Evolutionary conservation across 2,329 filamentous ascomycete species (phyloP).

Genomic region (Ustulina deusta): DNA sequence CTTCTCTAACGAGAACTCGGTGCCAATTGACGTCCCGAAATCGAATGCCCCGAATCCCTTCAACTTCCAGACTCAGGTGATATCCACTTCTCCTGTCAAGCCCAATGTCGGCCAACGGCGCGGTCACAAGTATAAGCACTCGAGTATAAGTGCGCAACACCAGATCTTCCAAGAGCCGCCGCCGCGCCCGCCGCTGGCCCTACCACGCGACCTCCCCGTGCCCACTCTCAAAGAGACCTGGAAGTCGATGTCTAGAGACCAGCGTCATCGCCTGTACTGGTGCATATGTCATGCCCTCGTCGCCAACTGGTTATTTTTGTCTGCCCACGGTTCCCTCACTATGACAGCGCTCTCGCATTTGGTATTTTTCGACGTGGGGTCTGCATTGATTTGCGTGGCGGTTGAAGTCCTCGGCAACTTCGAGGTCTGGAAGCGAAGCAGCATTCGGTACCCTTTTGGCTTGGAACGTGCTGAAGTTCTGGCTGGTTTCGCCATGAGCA

Average conservation of each 20-base stretch:
- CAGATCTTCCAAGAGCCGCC: constrained; percentile 97
- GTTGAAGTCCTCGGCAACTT: constrained; percentile 97
- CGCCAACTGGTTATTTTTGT: constrained; percentile 86
- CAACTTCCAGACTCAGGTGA: constrained; percentile 90
- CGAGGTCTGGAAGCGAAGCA: constrained; percentile 95
- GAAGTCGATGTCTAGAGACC: constrained; percentile 88
- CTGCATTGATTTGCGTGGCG: constrained; percentile 88
- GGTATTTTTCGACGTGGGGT: constrained; percentile 94
- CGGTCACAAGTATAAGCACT: constrained; percentile 98
- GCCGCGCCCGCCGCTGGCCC: constrained; percentile 83
- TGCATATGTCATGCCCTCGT: constrained; percentile 88
- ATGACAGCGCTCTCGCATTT: constrained; percentile 93
- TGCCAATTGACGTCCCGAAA: constrained; percentile 55
- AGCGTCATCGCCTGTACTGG: constrained; percentile 87
- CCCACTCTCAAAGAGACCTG: constrained; percentile 90
- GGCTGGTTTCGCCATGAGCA: constrained; percentile 94
- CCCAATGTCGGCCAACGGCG: constrained; percentile 90
- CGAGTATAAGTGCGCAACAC: constrained; percentile 86
- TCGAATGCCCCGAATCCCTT: constrained; percentile 74
- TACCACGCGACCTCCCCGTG: constrained; percentile 91
- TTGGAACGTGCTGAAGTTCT: constrained; percentile 93
- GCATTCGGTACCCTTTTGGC: constrained; percentile 92
- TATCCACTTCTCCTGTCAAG: constrained; percentile 81
- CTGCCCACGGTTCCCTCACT: constrained; percentile 85
- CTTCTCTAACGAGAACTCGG: constrained; percentile 46